These are phyloP conservation scores for Schizophyllum commune DNA, from an alignment of 1,284 basidiomycete species.

Conservation along the genomic window DNA sequence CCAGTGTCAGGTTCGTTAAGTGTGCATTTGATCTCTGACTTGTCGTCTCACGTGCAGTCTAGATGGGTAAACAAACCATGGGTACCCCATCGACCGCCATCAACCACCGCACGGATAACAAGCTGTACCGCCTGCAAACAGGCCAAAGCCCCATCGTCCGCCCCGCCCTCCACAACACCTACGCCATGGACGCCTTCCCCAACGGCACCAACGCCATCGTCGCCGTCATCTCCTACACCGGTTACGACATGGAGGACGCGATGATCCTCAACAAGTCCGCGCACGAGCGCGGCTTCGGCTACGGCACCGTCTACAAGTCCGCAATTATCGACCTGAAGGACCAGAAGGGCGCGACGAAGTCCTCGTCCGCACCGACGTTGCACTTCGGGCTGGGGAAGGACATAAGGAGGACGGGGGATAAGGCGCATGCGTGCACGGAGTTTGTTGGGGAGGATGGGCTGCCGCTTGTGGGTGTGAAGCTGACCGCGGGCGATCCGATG, in stretches of 20 bases:
- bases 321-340: slow-evolving; percentile 90
- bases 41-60: slow-evolving; percentile 5
- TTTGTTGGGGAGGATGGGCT: slow-evolving; percentile 83
- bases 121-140: slow-evolving; percentile 92
- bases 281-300: slow-evolving; percentile 96
- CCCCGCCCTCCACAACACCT: slow-evolving; percentile 88
- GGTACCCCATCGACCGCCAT: slow-evolving; percentile 94
- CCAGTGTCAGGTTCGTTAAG: slow-evolving; percentile 64
- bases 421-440: slow-evolving; percentile 45
- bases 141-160: slow-evolving; percentile 96
- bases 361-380: slow-evolving; percentile 45
- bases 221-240: slow-evolving; percentile 99
- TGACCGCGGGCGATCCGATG: slow-evolving; percentile 74
- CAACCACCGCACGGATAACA: slow-evolving; percentile 94
- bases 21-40: not conserved
- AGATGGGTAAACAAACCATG: slow-evolving; percentile 99
- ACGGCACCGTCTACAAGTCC: slow-evolving; percentile 96
- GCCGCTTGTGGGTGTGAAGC: slow-evolving; percentile 67
- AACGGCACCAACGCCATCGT: slow-evolving; percentile 98
- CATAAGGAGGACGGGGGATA: slow-evolving; percentile 53
- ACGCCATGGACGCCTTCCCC: slow-evolving; percentile 98
- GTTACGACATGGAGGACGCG: slow-evolving; percentile 99
- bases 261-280: slow-evolving; percentile 99
- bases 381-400: slow-evolving; percentile 88
- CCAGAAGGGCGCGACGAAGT: slow-evolving; percentile 56